Evolutionary conservation across 2,329 filamentous ascomycete genomes (phyloP), one percentile per base, ranked within the genome.

Genomic region (Fusarium sarcochroum): DNA sequence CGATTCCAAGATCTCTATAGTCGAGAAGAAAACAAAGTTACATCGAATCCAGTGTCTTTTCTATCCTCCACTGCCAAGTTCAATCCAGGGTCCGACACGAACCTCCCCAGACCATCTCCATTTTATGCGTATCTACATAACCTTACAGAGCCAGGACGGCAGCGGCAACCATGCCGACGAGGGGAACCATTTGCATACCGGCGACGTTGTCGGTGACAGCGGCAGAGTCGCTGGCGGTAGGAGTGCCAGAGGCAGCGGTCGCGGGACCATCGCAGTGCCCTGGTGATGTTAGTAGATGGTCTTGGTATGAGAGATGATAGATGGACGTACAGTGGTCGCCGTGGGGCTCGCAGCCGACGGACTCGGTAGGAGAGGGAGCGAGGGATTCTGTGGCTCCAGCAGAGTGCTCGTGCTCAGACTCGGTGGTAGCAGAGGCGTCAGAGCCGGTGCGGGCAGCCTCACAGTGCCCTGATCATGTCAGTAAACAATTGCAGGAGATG

Each of bases 251-350:
- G 27, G 34, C 23, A 20, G 63, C 44, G 3, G 63, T 68, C 34
- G 38, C 66, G 2, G 70, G 54, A 45, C 61, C 72, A 2, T 73
- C 72, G 55, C 72, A 74, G 44, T 74, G 72, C 70, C 67, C 71
- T 74, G 20, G 10, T 4, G 6, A 30, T 3, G 40, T 47, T 9
- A 58, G 54, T 30, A 8, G 9, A 6, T 3, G 8, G 7, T 27
- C 15, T 30, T 9, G 3, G 10, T 5, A 5, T 10, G 1, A 13
- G 6, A 3, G 3, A 6, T 1, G n/a, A 3, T 3, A 18, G 15
- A 13, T 10, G 5, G 17, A 56, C 50, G 14, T 54, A 69, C 65
- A 74, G 66, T 74, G 72, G 52, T 74, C 72, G 10, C 72, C 70
- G 21, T 74, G 70, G 41, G 70, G 53, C 6, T 72, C 63, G 1